Percentiles rank a stretch among this genome's conserved stretches.
These are phyloP conservation scores for Claviceps humidiphila DNA, from an alignment of 2,329 filamentous ascomycete genomes.

Conservation along the genomic window DNA sequence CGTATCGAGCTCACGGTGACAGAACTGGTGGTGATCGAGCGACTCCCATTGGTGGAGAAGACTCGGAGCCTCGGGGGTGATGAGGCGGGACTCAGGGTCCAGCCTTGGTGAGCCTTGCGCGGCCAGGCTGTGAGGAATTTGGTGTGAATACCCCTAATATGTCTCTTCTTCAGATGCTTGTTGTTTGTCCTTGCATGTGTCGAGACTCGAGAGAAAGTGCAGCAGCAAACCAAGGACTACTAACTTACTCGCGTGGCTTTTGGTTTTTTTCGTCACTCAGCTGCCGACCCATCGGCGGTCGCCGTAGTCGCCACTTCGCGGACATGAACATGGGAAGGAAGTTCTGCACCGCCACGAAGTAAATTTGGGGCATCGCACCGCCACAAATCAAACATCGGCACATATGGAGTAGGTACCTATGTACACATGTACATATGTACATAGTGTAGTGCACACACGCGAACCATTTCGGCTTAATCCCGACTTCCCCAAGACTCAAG, in stretches of 20 bases:
- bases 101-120: not conserved
- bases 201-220: no score
- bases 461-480: not conserved
- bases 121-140: no score
- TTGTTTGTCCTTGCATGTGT: no score
- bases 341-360: not conserved
- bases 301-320: not conserved
- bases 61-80: not conserved
- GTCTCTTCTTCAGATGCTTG: no score
- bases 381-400: not conserved
- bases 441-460: not conserved
- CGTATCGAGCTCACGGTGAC: constrained; percentile 2
- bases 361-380: not conserved
- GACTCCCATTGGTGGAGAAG: constrained; percentile 6
- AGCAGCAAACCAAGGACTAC: no score
- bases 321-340: not conserved
- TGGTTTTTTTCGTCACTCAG: no score
- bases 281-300: not conserved
- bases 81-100: not conserved
- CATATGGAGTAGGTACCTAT: no score
- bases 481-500: no score
- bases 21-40: constrained; percentile 6
- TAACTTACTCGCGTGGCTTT: no score
- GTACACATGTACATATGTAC: not conserved
- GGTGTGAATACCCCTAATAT: no score